Base-by-base conservation (phyloP, 805 yeast genomes). In the Myxozyma sirexii region DNA sequence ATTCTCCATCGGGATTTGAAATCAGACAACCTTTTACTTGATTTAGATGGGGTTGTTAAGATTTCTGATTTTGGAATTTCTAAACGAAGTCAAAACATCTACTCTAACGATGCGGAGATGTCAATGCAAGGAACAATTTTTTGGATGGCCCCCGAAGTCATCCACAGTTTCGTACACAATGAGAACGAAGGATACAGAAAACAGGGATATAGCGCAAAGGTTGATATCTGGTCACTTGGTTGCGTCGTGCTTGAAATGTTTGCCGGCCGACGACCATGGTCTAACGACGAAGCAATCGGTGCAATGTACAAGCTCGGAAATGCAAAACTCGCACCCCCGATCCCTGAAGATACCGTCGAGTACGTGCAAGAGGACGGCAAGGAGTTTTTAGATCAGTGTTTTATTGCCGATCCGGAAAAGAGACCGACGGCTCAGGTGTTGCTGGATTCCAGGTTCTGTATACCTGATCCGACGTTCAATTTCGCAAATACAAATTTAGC, bases 111-210 rank as follows among this genome's bases (percentile, higher is more conserved):
- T 68, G 90, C 97, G 3, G 97, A 90, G 56, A 89, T 92, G 96
- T 92, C 97, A 12, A 90, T 90, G 96, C 97, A 96, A 74, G 99
- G 99, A 24, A 92, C 99, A 0, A 90, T 96, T 1, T 94, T 92
- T 73, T 94, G 99, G 99, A 94, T 94, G 99, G 99, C 99, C 0
- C 99, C 99, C 0, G 99, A 94, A 71, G 97, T 96, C 65, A 91
- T 94, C 52, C 93, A 91, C 71, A 90, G 90, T 59, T 84, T 84
- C 21, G 85, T 83, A 2, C 86, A 84, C 63, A 83, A 84, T 67
- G 82, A 82, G 67, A 85, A 85, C 65, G 94, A 87, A 71, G 99
- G 99, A 0, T 94, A 94, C 72, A 90, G n/a, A 19, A 56, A 56
- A 41, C 94, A 87, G 71, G 99, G 99, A 0, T 94, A 94, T 72